These are phyloP conservation scores for Malassezia arunalokei DNA, from an alignment of 1,284 basidiomycete genomes.

Conservation along the genomic window DNA sequence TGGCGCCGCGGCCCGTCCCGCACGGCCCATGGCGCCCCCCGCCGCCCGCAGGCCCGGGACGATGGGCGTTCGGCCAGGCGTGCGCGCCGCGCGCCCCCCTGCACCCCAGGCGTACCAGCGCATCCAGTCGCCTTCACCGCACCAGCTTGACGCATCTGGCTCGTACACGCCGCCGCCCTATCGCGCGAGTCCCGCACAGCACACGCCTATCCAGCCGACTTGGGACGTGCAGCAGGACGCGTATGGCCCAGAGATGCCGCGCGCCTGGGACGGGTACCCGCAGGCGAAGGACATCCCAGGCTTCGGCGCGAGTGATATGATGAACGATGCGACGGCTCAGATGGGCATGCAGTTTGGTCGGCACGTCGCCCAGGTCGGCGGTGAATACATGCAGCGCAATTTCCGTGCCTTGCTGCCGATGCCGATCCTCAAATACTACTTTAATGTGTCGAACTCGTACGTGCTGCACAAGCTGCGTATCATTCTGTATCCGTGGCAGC, in stretches of 20 bases:
- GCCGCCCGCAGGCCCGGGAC: neutral
- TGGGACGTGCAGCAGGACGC: neutral
- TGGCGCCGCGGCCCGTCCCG: neutral
- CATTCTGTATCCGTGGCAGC: slow-evolving; percentile 90
- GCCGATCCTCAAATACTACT: slow-evolving; percentile 67
- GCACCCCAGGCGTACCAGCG: slow-evolving; percentile 5
- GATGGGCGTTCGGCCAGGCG: neutral
- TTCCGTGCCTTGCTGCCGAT: slow-evolving; percentile 33
- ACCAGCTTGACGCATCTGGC: neutral
- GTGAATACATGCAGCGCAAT: slow-evolving; percentile 90
- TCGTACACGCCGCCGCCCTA: slow-evolving; percentile 6
- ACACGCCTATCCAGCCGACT: neutral
- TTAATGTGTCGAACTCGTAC: slow-evolving; percentile 93
- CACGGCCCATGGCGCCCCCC: neutral
- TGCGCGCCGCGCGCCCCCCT: neutral
- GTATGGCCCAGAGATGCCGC: neutral
- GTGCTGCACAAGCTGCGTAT: slow-evolving; percentile 80
- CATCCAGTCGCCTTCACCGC: slow-evolving; percentile 11
- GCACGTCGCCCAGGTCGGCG: slow-evolving; percentile 80
- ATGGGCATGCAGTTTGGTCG: slow-evolving; percentile 92
- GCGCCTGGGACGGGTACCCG: slow-evolving; percentile 2
- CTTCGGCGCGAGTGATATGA: slow-evolving; percentile 30
- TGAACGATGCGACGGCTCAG: slow-evolving; percentile 87
- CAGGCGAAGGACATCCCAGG: neutral
- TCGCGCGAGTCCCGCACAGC: slow-evolving; percentile 7